Base-by-base conservation (phyloP, 345 rosid genomes). In the Raphanus sativus region DNA sequence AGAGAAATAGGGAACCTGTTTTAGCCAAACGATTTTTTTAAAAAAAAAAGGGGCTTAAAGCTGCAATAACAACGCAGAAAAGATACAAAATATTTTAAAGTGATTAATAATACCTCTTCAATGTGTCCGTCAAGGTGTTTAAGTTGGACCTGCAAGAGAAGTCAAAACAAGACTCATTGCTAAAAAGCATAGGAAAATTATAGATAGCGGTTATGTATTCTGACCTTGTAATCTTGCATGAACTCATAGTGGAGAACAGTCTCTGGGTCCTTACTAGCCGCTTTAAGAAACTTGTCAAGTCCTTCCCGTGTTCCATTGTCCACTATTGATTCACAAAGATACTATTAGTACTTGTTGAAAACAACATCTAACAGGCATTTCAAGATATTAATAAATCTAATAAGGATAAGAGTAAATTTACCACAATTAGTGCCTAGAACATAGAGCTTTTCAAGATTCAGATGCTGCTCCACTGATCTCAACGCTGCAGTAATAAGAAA, bases 41-140 rank as follows among this genome's bases (percentile, higher is more conserved):
- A 80, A 83, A 81, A 71, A 2, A 48, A 50, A n/a, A 3, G 5
- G 1, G 68, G 75, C 75, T 55, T 79, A 83, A 85, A 84, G 87
- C 77, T 63, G 69, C 81, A n/a, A n/a, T n/a, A 77, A 66, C 74
- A 71, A 59, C 62, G 55, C 75, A 74, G 59, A 74, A 75, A 55
- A 6, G 71, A 30, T 67, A 76, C 60, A 69, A 9, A n/a, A n/a
- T n/a, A n/a, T n/a, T n/a, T n/a, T n/a, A n/a, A n/a, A n/a, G n/a
- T n/a, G n/a, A n/a, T n/a, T n/a, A n/a, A n/a, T n/a, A n/a, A n/a
- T 84, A 91, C 97, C 98, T 94, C 97, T 77, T 94, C 97, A 78
- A 90, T 92, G 74, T 82, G 97, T 74, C 97, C 98, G 76, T 94
- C 95, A 87, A 94, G 81, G 82, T 94, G 98, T 86, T 94, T 94